Base-by-base conservation (phyloP, 768 basidiomycete genomes). In the Mrakia gelida region DNA sequence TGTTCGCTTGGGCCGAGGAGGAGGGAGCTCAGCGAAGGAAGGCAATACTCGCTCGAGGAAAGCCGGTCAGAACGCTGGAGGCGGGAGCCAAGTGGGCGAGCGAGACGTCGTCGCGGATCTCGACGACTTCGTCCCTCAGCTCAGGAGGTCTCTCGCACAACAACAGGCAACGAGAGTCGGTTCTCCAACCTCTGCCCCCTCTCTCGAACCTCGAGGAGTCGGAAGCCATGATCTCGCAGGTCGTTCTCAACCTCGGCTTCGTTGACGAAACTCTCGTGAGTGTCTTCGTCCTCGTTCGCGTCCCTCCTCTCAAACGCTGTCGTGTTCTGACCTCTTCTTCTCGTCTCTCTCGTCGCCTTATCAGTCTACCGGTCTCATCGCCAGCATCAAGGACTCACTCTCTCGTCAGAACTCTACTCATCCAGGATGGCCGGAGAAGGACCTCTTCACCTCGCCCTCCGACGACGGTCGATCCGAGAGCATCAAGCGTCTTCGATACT, bases 261-360 rank as follows among this genome's bases (percentile, higher is more conserved):
- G 68, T 76, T 21, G 75, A 76, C 68, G 68, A 71, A 38, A 52
- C 43, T 3, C 75, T 76, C 11, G 75, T 76, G 16, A 45, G 75
- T 32, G 1, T 28, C 45, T 38, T 71, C 67, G 26, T 2, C 15
- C 30, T 45, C 45, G 18, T 38, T 71, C 68, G n/a, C n/a, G n/a
- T 10, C 18, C 30, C 32, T 65, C 63, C 32, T 2, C 30, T 1
- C 21, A 34, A 32, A 2, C 26, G 11, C 30, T 7, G 11, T 56
- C 52, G 6, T n/a, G n/a, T 23, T 5, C 75, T 70, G 62, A 34
- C 65, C 1, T 34, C 18, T 49, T 34, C 3, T 3, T 54, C 26
- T 38, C 18, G 71, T 72, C 52, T 72, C 49, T 26, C 30, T 30
- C 16, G 15, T 59, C 16, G 5, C 10, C n/a, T 32, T 26, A 8